phyloP scores from a whole-genome alignment of 768 basidiomycete genomes.

The Rubroboletus satanas region DNA sequence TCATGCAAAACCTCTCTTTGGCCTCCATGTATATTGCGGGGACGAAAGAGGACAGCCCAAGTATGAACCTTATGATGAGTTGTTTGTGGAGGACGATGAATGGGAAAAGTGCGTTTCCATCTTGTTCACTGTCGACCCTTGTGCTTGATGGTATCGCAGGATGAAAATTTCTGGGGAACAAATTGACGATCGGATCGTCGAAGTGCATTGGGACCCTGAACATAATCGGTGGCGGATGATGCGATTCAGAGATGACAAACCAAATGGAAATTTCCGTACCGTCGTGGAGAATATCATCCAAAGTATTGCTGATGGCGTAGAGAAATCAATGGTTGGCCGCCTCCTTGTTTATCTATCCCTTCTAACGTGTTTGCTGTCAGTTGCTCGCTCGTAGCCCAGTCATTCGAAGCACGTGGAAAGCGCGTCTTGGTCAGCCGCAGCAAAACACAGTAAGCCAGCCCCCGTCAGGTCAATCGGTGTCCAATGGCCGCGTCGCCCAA shows the following conservation, averaged over 20 bases:
- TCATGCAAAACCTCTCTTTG: constrained; percentile 79
- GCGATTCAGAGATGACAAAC: constrained; percentile 94
- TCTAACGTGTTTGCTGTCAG: constrained; percentile 38
- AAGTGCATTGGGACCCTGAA: constrained; percentile 85
- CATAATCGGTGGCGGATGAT: constrained; percentile 78
- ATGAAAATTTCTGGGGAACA: constrained; percentile 84
- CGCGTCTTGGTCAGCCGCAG: constrained; percentile 45
- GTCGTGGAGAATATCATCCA: constrained; percentile 87
- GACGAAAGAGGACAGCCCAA: constrained; percentile 48
- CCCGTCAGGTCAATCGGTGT: constrained; percentile 15
- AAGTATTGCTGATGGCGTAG: constrained; percentile 92
- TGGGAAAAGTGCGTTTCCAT: constrained; percentile 77
- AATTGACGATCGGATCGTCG: constrained; percentile 89
- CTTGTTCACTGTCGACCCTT: neutral
- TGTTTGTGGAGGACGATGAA: constrained; percentile 83
- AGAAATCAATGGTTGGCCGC: constrained; percentile 70
- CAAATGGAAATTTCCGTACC: constrained; percentile 79
- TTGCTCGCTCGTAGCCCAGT: constrained; percentile 59
- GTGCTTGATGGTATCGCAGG: constrained; percentile 39
- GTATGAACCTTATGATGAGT: constrained; percentile 82
- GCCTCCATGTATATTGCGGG: constrained; percentile 81
- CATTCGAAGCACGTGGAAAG: constrained; percentile 76
- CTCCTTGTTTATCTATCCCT: neutral
- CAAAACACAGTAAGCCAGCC: constrained; percentile 21
- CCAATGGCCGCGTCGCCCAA: constrained; percentile 25